Evolutionary conservation across 148 eudicot species (phyloP).

Genomic region (Agrostemma githago): DNA sequence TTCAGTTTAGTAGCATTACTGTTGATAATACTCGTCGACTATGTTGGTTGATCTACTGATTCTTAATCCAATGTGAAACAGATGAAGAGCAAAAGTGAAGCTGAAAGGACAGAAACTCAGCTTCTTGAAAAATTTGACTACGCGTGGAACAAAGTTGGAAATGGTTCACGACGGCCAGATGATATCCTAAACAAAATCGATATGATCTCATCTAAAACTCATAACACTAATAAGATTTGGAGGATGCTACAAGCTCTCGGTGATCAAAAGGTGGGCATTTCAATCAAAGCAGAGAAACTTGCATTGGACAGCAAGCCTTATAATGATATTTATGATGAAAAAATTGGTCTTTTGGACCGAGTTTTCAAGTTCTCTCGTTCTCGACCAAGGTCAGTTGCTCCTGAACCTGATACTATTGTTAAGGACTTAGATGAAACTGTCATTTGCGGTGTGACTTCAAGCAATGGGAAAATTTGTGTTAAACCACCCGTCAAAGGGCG

Average conservation of each 20-base stretch:
- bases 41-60: background rate
- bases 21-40: background rate
- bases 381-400: constrained; percentile 44
- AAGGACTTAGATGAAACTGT: constrained; percentile 14
- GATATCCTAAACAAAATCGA: constrained; percentile 50
- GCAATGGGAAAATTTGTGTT: constrained; percentile 47
- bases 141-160: constrained; percentile 87
- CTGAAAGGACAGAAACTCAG: constrained; percentile 65
- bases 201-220: constrained; percentile 19
- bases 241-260: constrained; percentile 39
- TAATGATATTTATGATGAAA: constrained; percentile 16
- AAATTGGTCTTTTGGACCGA: constrained; percentile 28
- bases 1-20: background rate
- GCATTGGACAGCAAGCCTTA: constrained; percentile 24
- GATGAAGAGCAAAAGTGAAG: constrained; percentile 68
- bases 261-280: constrained; percentile 53
- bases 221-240: constrained; percentile 27
- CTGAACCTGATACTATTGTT: constrained; percentile 16
- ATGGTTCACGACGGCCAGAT: constrained; percentile 61
- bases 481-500: constrained; percentile 48
- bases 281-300: constrained; percentile 42
- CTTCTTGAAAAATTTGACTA: constrained; percentile 71
- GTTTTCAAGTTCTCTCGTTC: constrained; percentile 56
- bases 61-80: constrained; percentile 24
- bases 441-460: constrained; percentile 55